A percentile compares a stretch with the other conserved stretches of the same genome.
Conservation (phyloP, 2,329 filamentous ascomycete species). For the Colletotrichum cordylinicola region DNA sequence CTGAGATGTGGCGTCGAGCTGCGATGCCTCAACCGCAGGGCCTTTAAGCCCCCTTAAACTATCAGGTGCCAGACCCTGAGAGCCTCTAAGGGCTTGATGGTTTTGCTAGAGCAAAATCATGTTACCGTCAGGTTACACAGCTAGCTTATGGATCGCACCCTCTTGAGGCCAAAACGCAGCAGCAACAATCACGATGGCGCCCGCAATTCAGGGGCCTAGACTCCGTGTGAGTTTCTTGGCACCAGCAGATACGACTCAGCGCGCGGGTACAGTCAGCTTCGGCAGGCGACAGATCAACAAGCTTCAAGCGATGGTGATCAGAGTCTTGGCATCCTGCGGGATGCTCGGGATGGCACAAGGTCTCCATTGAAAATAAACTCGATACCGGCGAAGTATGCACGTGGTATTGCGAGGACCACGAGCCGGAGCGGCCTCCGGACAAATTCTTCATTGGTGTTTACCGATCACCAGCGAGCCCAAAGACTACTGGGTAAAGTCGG, state of each 20-base stretch:
- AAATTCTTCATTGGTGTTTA: neutral
- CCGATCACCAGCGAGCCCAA: neutral
- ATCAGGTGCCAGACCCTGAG: no score
- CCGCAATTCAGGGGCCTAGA: neutral
- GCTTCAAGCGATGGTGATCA: neutral
- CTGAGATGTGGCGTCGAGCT: neutral
- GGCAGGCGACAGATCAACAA: neutral
- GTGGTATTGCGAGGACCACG: neutral
- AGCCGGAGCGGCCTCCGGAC: neutral
- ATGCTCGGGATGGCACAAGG: neutral
- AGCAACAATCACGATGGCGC: neutral
- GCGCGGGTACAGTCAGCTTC: neutral
- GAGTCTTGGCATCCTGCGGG: neutral
- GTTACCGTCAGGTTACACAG: rapidly evolving
- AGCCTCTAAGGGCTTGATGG: neutral
- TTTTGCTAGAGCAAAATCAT: neutral
- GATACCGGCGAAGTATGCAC: neutral
- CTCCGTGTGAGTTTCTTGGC: neutral
- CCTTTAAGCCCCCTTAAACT: neutral
- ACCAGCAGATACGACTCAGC: neutral
- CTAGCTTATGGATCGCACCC: neutral
- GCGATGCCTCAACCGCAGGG: neutral
- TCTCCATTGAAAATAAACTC: neutral
- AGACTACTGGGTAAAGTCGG: neutral
- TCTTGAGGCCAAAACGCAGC: rapidly evolving